Base-by-base conservation (phyloP, 2,329 filamentous ascomycete species). In the Catunica adiposa region DNA sequence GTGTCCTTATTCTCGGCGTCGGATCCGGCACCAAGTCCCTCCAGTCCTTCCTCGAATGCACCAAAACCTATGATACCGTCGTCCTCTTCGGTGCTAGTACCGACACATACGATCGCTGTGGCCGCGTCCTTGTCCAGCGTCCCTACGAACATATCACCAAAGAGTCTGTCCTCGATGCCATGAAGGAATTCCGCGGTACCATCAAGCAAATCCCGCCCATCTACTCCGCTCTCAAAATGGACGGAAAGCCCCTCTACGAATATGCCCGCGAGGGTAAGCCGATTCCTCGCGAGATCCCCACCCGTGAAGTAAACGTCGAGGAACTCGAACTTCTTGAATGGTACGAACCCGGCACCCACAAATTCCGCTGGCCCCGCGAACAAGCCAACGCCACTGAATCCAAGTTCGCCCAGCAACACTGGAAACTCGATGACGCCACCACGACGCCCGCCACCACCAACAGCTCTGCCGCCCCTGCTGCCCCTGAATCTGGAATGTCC, bases 211-310 rank as follows among this genome's bases (percentile, higher is more conserved):
- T 86, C 62, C 92, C 92, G 38, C 90, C 90, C 4, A 79, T 98
- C 20, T 98, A 89, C 69, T 95, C 88, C 29, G 92, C 92, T 8
- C 74, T 97, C 59, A 89, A 90, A 67, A 87, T 96, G 68, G 80
- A 96, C 62, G 92, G 92, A 1, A 96, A 96, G 73, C 85, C 87
- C 34, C 75, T 96, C 51, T 98, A 98, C 66, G 89, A 98, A 69
- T 97, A 97, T 68, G 92, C 92, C 20, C 78, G 92, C 51, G 87
- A 89, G 66, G 92, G 92, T 15, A 88, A 84, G 64, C 80, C 86
- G 37, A 83, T 95, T 15, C 92, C 92, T 0, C 75, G 84, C 56
- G 84, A 94, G 66, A 92, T 98, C 58, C 76, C 89, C 65, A 80
- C 84, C 55, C 74, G 90, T 57, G 78, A 85, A 1, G 86, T 97